Conservation (phyloP, 2,329 filamentous ascomycete species). For the Raffaelea deltoideospora region DNA sequence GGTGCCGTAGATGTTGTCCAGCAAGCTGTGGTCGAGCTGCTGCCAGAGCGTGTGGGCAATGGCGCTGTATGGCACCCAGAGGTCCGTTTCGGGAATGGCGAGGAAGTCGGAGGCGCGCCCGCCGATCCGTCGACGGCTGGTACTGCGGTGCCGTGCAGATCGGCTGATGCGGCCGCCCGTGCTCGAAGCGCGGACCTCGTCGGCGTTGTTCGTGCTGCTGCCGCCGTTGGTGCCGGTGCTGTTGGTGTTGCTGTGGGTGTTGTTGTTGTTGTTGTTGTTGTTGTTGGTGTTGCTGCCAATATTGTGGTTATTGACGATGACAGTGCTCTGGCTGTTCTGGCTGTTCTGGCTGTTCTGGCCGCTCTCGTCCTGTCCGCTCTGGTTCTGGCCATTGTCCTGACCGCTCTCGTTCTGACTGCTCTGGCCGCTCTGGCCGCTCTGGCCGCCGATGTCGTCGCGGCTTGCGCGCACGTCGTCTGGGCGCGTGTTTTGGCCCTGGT, state of each 20-base stretch:
- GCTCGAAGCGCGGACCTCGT: too few relatives aligned
- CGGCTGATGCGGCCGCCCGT: too few relatives aligned
- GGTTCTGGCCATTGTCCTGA: too few relatives aligned
- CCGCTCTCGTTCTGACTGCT: not conserved
- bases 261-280: too few relatives aligned
- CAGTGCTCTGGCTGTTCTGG: too few relatives aligned
- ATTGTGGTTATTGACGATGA: too few relatives aligned
- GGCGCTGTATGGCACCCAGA: slow-evolving; percentile 10
- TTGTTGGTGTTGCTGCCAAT: too few relatives aligned
- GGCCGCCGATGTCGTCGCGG: not conserved
- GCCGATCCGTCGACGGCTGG: not conserved
- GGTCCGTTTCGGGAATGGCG: slow-evolving; percentile 2
- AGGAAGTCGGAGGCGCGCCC: slow-evolving; percentile 9
- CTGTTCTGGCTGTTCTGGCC: too few relatives aligned
- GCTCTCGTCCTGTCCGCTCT: not conserved
- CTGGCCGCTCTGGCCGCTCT: not conserved
- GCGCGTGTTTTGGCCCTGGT: not conserved
- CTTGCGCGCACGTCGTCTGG: not conserved
- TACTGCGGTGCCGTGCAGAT: too few relatives aligned
- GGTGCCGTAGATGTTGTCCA: too few relatives aligned
- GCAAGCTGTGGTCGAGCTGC: slow-evolving; percentile 9
- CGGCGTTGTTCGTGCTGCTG: too few relatives aligned
- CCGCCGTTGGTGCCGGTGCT: too few relatives aligned
- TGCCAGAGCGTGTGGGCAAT: not conserved
- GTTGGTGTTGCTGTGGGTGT: not conserved